Evolutionary conservation across 345 rosid genomes (phyloP), one percentile per base, ranked within the genome.

Genomic region (Hibiscus trionum): DNA sequence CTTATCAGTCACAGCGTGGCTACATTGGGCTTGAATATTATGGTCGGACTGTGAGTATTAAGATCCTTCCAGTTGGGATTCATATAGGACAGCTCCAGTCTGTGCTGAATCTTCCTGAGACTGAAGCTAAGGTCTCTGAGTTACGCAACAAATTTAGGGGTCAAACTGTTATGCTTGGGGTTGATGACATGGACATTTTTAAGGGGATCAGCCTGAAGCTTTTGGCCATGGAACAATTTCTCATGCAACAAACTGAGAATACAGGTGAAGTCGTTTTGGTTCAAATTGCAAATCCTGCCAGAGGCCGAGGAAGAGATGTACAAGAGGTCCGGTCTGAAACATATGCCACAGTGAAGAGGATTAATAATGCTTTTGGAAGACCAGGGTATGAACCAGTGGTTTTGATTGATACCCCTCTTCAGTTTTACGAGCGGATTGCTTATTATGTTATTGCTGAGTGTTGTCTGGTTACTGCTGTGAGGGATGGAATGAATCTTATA

Each of bases 401-500:
- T 68, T 80, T 94, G 49, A 84, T 94, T 46, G 91, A 94, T 72
- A 74, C 73, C 14, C 86, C 91, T 0, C 89, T 94, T 71, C 94
- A 91, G 66, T 90, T 88, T 79, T 91, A 88, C 68, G 97, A 94
- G 80, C 90, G 97, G 59, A 59, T 59, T 59, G 62, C 62, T 59
- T 59, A 59, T 59, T 27, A 59, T 0, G 37, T 59, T 5, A 59
- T 59, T 4, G 62, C 62, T 4, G 62, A 59, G n/a, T 59, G 62
- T 26, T 59, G 62, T 27, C 62, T 59, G 62, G 62, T 59, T 59
- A 59, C 62, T 4, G 62, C 98, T 0, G 97, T 94, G 7, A 83
- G 98, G 76, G 98, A 94, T 61, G 98, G 97, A 73, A 94, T 94
- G 98, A 91, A 94, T 81, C 90, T 94, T 65, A 91, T 94, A 66